A percentile compares a stretch with the other conserved stretches of the same genome.
These are phyloP conservation scores for Penicillium sp. DNA, from an alignment of 2,329 filamentous ascomycete species.

Conservation along the genomic window DNA sequence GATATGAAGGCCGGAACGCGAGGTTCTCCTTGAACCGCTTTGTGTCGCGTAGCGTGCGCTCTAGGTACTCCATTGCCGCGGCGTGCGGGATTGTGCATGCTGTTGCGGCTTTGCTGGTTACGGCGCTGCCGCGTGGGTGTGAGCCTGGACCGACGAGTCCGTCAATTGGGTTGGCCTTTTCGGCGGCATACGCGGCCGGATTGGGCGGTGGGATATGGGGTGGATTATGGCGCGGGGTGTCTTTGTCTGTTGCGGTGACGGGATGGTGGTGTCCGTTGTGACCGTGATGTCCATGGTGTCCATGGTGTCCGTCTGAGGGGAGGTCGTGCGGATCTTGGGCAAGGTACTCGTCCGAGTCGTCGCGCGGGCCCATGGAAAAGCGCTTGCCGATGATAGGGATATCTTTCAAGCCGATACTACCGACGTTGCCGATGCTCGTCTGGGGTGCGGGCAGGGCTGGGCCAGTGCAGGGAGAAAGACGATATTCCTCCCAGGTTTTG, in stretches of 20 bases:
- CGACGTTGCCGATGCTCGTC: conserved; percentile 34
- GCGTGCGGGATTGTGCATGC: conserved; percentile 51
- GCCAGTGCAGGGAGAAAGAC: conserved; percentile 74
- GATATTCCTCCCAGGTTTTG: conserved; percentile 74
- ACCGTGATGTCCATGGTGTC: neutral
- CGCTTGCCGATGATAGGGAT: conserved; percentile 43
- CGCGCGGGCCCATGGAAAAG: conserved; percentile 30
- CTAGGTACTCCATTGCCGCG: conserved; percentile 65
- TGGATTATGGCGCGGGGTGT: neutral
- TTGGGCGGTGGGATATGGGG: conserved; percentile 1
- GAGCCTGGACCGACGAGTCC: conserved; percentile 28
- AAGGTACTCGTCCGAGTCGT: conserved; percentile 19
- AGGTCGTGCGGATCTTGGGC: conserved; percentile 21
- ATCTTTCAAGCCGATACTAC: conserved; percentile 30
- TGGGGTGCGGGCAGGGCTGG: conserved; percentile 61
- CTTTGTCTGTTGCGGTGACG: conserved; percentile 13
- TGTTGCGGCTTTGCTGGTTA: conserved; percentile 35
- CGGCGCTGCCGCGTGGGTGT: conserved; percentile 25
- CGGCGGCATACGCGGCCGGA: conserved; percentile 4
- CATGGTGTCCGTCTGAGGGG: neutral
- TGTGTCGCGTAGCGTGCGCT: conserved; percentile 68
- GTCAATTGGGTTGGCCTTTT: conserved; percentile 29
- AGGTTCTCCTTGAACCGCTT: conserved; percentile 76
- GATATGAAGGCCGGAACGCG: conserved; percentile 59
- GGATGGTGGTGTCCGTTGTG: neutral